A percentile compares a stretch with the other conserved stretches of the same genome.
Evolutionary conservation across 148 eudicot genomes (phyloP).

Genomic region (Chenopodium formosanum): DNA sequence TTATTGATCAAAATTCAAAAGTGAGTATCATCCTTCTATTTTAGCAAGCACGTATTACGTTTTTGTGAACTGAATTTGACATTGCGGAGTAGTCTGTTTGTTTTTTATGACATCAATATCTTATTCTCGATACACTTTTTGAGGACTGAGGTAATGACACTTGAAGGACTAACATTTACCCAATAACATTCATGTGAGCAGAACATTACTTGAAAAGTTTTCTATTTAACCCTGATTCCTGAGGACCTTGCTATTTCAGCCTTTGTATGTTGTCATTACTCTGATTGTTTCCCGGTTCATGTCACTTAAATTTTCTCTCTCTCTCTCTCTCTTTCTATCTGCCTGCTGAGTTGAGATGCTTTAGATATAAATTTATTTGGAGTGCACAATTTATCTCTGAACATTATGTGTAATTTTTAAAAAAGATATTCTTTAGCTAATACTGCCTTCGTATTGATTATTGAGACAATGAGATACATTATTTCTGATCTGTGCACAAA

Average conservation of each 20-base stretch:
- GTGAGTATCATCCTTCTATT: conserved; percentile 15
- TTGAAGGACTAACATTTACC: neutral
- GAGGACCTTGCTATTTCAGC: neutral
- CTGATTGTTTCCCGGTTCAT: neutral
- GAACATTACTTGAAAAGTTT: neutral
- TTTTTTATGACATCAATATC: neutral
- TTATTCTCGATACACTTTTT: neutral
- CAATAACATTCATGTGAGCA: neutral
- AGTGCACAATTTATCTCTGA: neutral
- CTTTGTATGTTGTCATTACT: neutral
- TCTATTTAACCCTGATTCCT: too few relatives aligned
- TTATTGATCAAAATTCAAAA: neutral
- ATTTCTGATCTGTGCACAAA: neutral
- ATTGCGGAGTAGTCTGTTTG: neutral
- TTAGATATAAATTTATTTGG: neutral
- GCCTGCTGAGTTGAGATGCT: neutral
- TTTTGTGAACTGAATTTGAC: neutral
- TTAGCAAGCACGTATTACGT: neutral
- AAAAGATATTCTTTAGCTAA: neutral
- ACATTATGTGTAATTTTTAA: neutral
- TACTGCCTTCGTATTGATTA: neutral
- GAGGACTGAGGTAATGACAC: neutral
- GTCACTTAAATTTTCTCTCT: neutral
- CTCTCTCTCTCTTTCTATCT: neutral
- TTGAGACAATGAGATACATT: neutral